Conservation (phyloP, 202 grass and related monocot species). For the Carex arenaria region DNA sequence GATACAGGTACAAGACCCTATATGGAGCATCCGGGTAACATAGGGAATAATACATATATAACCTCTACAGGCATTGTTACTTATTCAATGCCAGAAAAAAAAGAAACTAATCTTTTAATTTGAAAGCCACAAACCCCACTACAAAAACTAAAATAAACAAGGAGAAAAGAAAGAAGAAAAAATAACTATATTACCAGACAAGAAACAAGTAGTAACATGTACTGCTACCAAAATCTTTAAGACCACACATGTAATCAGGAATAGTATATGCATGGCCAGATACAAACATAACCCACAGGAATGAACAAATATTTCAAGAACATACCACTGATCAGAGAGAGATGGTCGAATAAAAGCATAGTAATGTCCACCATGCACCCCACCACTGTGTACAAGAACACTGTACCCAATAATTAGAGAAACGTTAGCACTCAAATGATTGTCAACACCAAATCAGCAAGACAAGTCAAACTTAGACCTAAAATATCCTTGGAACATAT, state of each 20-base stretch:
- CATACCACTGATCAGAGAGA: slow-evolving; percentile 67
- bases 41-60: background rate
- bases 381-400: slow-evolving; percentile 90
- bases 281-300: background rate
- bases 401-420: slow-evolving; percentile 43
- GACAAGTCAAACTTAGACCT: background rate
- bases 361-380: slow-evolving; percentile 83
- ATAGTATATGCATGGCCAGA: background rate
- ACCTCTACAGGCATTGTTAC: background rate
- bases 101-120: background rate
- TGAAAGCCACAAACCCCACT: background rate
- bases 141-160: slow-evolving; percentile 6
- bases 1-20: too few species aligned
- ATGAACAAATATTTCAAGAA: slow-evolving; percentile 23
- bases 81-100: background rate
- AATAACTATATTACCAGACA: background rate
- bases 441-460: background rate
- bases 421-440: slow-evolving; percentile 28
- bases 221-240: background rate
- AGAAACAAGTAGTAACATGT: background rate
- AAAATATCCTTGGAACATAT: slow-evolving; percentile 7
- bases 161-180: background rate
- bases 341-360: slow-evolving; percentile 75
- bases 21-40: too few species aligned
- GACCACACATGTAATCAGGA: background rate